Evolutionary conservation across 495 filamentous ascomycete genomes (phyloP).

Genomic region (Penicillium lividum): DNA sequence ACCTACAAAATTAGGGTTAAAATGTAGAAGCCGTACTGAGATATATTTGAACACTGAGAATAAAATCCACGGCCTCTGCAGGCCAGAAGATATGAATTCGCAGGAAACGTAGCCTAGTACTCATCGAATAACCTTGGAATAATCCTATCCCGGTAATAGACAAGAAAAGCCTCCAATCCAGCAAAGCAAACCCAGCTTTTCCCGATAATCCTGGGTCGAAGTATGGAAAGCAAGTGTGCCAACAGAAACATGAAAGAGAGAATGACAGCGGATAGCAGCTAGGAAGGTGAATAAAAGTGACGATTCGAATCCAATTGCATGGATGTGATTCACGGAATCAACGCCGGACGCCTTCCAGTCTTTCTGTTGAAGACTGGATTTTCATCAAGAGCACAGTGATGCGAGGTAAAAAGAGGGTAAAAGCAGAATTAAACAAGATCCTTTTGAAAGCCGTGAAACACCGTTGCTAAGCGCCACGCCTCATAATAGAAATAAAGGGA

Average conservation of each 20-base stretch:
- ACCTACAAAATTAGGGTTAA: too few species aligned
- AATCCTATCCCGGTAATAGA: neutral
- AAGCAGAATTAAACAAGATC: neutral
- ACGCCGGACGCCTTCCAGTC: constrained; percentile 27
- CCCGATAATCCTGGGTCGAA: neutral
- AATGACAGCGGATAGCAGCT: neutral
- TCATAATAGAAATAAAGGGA: neutral
- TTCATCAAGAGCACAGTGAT: constrained; percentile 8
- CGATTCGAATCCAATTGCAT: neutral
- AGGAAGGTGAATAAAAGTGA: neutral
- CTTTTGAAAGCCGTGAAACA: constrained; percentile 11
- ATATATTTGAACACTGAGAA: too few species aligned
- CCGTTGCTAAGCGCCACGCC: constrained; percentile 1
- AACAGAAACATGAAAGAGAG: neutral
- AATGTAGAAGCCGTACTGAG: too few species aligned
- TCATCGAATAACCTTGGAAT: too few species aligned
- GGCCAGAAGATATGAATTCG: too few species aligned
- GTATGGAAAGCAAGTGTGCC: neutral
- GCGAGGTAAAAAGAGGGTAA: neutral
- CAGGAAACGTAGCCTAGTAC: too few species aligned
- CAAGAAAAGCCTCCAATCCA: neutral
- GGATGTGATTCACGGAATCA: constrained; percentile 1
- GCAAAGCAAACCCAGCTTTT: neutral
- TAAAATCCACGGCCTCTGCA: too few species aligned
- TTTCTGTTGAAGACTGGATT: constrained; percentile 14